Conservation (phyloP, 352 stramenopile genomes). For the Aphanomyces cochlioides region DNA sequence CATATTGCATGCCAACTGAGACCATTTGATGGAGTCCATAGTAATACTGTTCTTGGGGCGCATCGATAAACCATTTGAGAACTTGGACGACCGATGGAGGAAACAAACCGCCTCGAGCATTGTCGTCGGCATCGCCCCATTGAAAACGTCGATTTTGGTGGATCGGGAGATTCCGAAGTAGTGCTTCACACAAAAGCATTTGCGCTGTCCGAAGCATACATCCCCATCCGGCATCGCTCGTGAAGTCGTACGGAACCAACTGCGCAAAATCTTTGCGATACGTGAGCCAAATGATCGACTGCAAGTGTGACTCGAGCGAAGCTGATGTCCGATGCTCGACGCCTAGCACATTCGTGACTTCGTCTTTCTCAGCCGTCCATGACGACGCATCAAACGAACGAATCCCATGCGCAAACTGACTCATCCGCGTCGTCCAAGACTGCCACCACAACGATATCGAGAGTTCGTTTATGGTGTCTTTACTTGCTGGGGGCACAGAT, state of each 20-base stretch:
- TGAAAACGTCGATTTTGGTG: constrained; percentile 31
- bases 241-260: constrained; percentile 86
- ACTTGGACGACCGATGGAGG: constrained; percentile 50
- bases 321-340: constrained; percentile 41
- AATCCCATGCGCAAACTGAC: constrained; percentile 80
- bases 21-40: constrained; percentile 92
- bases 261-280: constrained; percentile 85
- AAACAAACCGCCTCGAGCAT: constrained; percentile 36
- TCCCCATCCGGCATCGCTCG: constrained; percentile 92
- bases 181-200: constrained; percentile 90
- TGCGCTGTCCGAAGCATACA: constrained; percentile 95
- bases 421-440: constrained; percentile 42
- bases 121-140: constrained; percentile 44
- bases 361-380: constrained; percentile 37
- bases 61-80: constrained; percentile 84
- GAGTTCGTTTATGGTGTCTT: constrained; percentile 27
- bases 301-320: constrained; percentile 37
- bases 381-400: constrained; percentile 56
- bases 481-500: not conserved
- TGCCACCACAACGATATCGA: constrained; percentile 28
- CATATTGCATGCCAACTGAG: constrained; percentile 85
- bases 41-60: constrained; percentile 54
- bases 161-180: constrained; percentile 75
- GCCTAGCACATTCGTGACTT: constrained; percentile 42
- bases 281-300: constrained; percentile 84